Evolutionary conservation across 768 basidiomycete species (phyloP), one percentile per base, ranked within the genome.

Genomic region (Auriscalpium microsporum): DNA sequence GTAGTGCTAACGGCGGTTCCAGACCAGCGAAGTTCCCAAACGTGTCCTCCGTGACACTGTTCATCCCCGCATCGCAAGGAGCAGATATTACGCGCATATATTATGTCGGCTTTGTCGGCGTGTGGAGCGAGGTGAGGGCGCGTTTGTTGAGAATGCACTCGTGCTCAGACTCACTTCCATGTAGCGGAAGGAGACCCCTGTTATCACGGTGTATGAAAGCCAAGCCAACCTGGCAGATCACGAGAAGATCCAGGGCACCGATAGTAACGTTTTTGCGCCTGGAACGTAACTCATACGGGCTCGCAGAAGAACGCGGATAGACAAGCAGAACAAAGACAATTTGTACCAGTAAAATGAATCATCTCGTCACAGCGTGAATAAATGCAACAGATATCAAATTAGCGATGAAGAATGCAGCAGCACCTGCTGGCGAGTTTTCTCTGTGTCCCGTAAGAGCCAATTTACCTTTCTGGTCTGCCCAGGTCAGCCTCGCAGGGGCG

Each of bases 191-290:
- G 73, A 74, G 50, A 80, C 84, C 57, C 90, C 93, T 1, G 78
- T 90, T 40, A 79, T 94, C 54, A 86, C 91, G 0, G 83, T 95
- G 11, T 96, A 95, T 63, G 94, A 96, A 69, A 72, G 87, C 0
- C 86, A 88, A 60, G 88, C 94, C 9, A 93, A 92, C 60, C 73
- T 87, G 34, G 87, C 90, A 1, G 94, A 95, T 66, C 94, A 95
- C 61, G 77, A 83, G 57, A 92, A 90, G 71, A 87, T 92, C 48
- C 83, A 82, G 63, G 90, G 90, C n/a, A 84, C 79, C 46, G 83
- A 84, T 37, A 82, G 83, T 9, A 75, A 73, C 57, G 73, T 81
- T 59, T 80, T 69, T 57, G 67, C 74, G 38, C 74, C 81, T 8
- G 76, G 76, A 57, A 65, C 62, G 44, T 72, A 42, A 28, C 28